A percentile compares a stretch with the other conserved stretches of the same genome.
phyloP scores from a whole-genome alignment of 208 protist species.

The Trypanosoma melophagium region DNA sequence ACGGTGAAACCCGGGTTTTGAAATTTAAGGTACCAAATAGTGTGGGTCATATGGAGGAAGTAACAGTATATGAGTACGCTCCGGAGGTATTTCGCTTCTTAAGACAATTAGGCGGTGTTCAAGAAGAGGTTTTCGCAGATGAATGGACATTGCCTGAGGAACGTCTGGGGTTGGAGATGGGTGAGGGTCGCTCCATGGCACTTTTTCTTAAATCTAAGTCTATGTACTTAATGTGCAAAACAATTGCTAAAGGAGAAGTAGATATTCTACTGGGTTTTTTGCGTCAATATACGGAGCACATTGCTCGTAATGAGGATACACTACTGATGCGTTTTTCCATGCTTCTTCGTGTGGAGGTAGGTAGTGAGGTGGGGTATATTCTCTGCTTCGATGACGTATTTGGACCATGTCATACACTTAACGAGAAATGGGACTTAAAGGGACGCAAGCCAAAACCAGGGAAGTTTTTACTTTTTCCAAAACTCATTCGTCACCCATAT shows the following conservation, averaged over 20 bases:
- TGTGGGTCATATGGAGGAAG: constrained; percentile 23
- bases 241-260: constrained; percentile 70
- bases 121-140: constrained; percentile 48
- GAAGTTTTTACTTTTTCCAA: constrained; percentile 65
- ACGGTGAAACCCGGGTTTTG: constrained; percentile 28
- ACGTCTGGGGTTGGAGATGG: constrained; percentile 54
- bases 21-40: constrained; percentile 22
- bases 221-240: constrained; percentile 85
- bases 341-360: constrained; percentile 53
- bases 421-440: constrained; percentile 90
- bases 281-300: constrained; percentile 50
- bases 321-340: constrained; percentile 84
- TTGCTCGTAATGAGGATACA: constrained; percentile 44
- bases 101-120: constrained; percentile 49
- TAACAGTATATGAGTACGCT: constrained; percentile 76
- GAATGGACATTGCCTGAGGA: constrained; percentile 76
- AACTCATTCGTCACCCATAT: constrained; percentile 50
- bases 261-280: constrained; percentile 60
- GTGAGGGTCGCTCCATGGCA: constrained; percentile 81
- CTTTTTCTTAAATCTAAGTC: constrained; percentile 78
- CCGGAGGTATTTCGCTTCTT: constrained; percentile 69
- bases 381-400: constrained; percentile 84
- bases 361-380: constrained; percentile 61
- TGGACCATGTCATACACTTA: constrained; percentile 39
- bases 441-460: constrained; percentile 81